Base-by-base conservation (phyloP, 345 rosid species). In the Linum trigynum region DNA sequence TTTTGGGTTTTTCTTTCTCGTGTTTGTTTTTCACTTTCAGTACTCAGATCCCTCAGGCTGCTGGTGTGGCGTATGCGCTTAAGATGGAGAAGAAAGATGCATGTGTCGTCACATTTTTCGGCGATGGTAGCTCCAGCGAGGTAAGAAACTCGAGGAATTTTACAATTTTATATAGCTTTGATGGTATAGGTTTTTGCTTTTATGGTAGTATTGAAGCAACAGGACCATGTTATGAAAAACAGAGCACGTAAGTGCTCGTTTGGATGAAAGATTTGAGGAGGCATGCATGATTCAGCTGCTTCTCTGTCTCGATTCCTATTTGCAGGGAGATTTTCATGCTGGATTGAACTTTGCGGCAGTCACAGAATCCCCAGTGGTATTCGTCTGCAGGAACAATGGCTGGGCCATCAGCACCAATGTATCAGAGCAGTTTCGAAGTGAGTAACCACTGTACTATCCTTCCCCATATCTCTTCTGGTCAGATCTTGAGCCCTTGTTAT, bases 291-390 rank as follows among this genome's bases (percentile, higher is more conserved):
- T 23, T 23, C 32, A 23, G 32, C 32, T 23, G 32, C 32, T 23
- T 23, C 32, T 23, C 32, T 23, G 32, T 23, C 32, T 23, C 32
- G 1, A 23, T 42, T 65, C 2, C 3, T 55, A 7, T 72, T 10
- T 59, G 32, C 74, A 86, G 96, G 97, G 97, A 62, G 94, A 90
- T 76, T 90, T 90, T 72, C 97, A 90, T 67, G 97, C 97, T 9
- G 89, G 82, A 38, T 58, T 90, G 78, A 90, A 90, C 77, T 90
- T 87, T n/a, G 97, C 91, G 59, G 94, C 97, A 3, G 97, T 90
- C 1, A 63, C 72, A 80, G 90, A 85, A 67, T 84, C 91, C 55
- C 97, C 97, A 0, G 85, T 90, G 0, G 69, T 90, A 57, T 87
- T 87, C 63, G 64, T 90, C 62, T 90, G 97, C 64, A 83, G 97